Percentiles rank a stretch among this genome's conserved stretches.
Evolutionary conservation across 208 protist genomes (phyloP).

Genomic region (Acanthamoeba healyi): DNA sequence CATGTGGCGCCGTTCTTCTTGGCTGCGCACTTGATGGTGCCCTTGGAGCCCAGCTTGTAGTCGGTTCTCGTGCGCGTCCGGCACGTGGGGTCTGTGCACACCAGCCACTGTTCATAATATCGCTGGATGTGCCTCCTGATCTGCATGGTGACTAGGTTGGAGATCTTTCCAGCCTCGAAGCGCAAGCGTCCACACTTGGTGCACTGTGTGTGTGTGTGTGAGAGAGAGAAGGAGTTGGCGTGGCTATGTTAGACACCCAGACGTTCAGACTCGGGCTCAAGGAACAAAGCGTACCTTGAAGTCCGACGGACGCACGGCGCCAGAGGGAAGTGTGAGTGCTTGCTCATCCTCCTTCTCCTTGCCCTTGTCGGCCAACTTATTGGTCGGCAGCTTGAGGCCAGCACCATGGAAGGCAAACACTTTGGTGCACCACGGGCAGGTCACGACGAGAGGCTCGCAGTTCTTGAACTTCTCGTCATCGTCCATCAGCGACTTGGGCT

Average conservation of each 20-base stretch:
- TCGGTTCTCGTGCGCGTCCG: conserved; percentile 3
- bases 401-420: conserved; percentile 29
- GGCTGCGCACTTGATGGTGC: conserved; percentile 16
- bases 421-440: conserved; percentile 8
- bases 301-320: conserved; percentile 1
- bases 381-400: conserved; percentile 12
- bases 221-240: no score
- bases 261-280: no score
- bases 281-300: neutral
- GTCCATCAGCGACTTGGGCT: conserved; percentile 56
- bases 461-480: conserved; percentile 43
- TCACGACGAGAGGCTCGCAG: conserved; percentile 10
- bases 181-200: neutral
- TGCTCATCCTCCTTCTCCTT: conserved; percentile 19
- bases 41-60: conserved; percentile 40
- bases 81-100: conserved; percentile 41
- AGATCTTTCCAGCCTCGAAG: neutral
- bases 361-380: neutral
- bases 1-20: conserved; percentile 14
- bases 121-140: conserved; percentile 20
- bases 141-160: conserved; percentile 17
- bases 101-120: conserved; percentile 26
- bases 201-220: neutral
- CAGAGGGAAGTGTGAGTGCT: neutral
- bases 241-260: neutral